Evolutionary conservation across 2,329 filamentous ascomycete species (phyloP), one percentile per base, ranked within the genome.

Genomic region (Trichoderma oligosporum): DNA sequence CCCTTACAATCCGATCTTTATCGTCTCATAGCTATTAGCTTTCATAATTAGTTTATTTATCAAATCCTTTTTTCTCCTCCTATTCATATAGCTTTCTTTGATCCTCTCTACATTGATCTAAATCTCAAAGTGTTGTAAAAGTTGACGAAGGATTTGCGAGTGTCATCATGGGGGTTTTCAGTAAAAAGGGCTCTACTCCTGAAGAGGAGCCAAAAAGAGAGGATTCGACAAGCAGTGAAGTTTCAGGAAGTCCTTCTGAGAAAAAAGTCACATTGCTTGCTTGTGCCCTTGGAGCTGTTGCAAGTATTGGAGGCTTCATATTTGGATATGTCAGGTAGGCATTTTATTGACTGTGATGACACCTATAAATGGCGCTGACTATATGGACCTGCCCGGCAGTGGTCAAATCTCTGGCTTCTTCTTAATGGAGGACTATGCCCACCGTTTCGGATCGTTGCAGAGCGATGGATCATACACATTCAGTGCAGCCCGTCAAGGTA

Each of bases 371-470:
- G n/a, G n/a, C n/a, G n/a, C n/a, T n/a, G n/a, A n/a, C n/a, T n/a
- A n/a, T n/a, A n/a, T n/a, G n/a, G n/a, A n/a, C n/a, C n/a, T n/a
- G n/a, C n/a, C n/a, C n/a, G 16, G 7, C 20, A 55, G 51, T 46
- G 51, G 51, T 55, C 51, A 55, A 29, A 55, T 55, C n/a, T 55
- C 51, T 20, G 51, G 51, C 14, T 55, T 55, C 51, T 55, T 55
- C 51, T 16, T 55, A 41, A 55, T 55, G 51, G 31, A 44, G 25
- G 22, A 55, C 31, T 55, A 55, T 46, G 39, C 51, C 41, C 31
- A 39, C 39, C 51, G 51, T 8, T 55, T 55, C 51, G 51, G 51
- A 45, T n/a, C 33, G 41, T 16, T 55, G 33, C 51, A 55, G 16
- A 46, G 41, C 12, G 51, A 55, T 55, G 51, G 51, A n/a, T 45